phyloP scores from a whole-genome alignment of 371 early-diverging fungal species.

The Rhizomucor miehei region DNA sequence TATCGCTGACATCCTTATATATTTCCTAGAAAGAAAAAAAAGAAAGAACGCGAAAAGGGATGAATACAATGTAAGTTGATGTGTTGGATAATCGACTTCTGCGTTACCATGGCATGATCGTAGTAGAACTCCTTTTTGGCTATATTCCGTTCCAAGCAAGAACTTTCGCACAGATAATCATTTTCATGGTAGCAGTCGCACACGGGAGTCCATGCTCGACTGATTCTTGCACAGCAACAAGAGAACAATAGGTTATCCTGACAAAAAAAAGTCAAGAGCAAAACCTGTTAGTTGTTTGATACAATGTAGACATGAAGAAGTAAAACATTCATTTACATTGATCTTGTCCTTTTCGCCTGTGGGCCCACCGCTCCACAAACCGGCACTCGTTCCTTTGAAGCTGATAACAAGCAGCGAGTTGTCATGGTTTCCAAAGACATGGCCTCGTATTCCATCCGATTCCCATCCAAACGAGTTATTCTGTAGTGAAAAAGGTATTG shows the following conservation, averaged over 20 bases:
- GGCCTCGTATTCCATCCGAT: slow-evolving; percentile 83
- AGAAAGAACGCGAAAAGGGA: neutral
- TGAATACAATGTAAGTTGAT: neutral
- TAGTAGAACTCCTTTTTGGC: slow-evolving; percentile 74
- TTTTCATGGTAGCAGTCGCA: slow-evolving; percentile 77
- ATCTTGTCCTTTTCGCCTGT: slow-evolving; percentile 80
- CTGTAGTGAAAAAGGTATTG: slow-evolving; percentile 21
- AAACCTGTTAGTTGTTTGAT: neutral
- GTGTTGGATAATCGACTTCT: neutral
- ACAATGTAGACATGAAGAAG: neutral
- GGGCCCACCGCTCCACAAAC: slow-evolving; percentile 70
- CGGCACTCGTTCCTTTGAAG: slow-evolving; percentile 89
- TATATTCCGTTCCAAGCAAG: slow-evolving; percentile 64
- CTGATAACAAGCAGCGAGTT: slow-evolving; percentile 76
- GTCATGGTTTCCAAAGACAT: slow-evolving; percentile 76
- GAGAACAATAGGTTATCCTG: slow-evolving; percentile 94
- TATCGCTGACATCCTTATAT: slow-evolving; percentile 50
- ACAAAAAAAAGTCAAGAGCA: neutral
- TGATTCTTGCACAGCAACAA: slow-evolving; percentile 95
- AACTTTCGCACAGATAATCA: slow-evolving; percentile 57
- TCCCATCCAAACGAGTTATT: slow-evolving; percentile 87
- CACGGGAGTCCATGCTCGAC: slow-evolving; percentile 79
- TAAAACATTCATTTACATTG: slow-evolving; percentile 56
- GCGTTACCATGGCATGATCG: slow-evolving; percentile 69
- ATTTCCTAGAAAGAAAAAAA: slow-evolving; percentile 22